Base-by-base conservation (phyloP, 805 yeast species). In the Ogataea nonfermentans region DNA sequence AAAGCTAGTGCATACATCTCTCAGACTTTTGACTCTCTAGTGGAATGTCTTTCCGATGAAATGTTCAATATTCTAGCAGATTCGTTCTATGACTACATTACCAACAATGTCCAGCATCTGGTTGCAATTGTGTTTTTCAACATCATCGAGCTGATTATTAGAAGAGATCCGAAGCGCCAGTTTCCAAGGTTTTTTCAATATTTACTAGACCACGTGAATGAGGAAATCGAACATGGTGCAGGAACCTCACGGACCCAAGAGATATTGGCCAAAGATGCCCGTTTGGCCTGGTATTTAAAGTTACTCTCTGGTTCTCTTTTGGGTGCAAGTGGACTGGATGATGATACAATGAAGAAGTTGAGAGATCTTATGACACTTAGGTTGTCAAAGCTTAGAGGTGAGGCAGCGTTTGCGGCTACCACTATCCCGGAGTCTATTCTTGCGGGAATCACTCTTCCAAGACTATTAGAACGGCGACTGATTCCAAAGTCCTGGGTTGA, bases 211-310 rank as follows among this genome's bases (percentile, higher is more conserved):
- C 72, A 72, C 37, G 79, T 90, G 17, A 66, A 69, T 25, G 77
- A 72, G 24, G 95, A 91, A 55, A 69, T 91, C 14, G 86, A 81
- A 48, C 84, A 90, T 47, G 84, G 79, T 3, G 97, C 97, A 0
- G 98, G 97, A 3, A 62, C 74, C 1, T 66, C 80, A 0, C 73
- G 96, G 57, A 73, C 70, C 4, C 66, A 73, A 6, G 90, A 84
- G 22, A 69, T 84, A 17, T 69, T 79, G 19, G 85, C 85, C n/a
- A 72, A 89, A 29, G 98, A 93, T 60, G 82, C 81, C 22, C 75
- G 81, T 13, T 63, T 93, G 7, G 78, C 78, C 22, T 78, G 95
- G 78, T 76, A 81, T 53, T 57, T 86, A 23, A 73, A 81, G 3
- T 74, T 88, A 2, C 61, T 90, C 29, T 79, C 81, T 54, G 90